Percentiles rank a stretch among this genome's conserved stretches.
Evolutionary conservation across 1,284 basidiomycete genomes (phyloP).

Genomic region (Tetrapyrgos nigripes): DNA sequence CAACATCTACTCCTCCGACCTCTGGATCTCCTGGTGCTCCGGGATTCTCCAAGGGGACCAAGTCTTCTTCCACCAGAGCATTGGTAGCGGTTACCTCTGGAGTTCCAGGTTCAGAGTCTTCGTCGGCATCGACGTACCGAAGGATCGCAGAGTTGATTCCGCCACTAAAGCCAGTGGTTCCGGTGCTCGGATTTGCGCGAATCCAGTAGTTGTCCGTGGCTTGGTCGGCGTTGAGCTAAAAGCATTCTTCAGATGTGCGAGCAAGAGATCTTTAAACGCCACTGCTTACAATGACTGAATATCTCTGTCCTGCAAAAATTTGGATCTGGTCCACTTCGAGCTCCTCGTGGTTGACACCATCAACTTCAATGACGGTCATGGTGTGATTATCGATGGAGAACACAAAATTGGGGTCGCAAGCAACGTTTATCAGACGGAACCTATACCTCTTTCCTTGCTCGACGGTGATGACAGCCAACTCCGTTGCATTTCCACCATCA

Average conservation of each 20-base stretch:
- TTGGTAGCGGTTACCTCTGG: constrained; percentile 16
- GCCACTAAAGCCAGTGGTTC: constrained; percentile 23
- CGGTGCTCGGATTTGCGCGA: constrained; percentile 21
- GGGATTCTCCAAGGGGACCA: constrained; percentile 33
- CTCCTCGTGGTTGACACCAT: constrained; percentile 42
- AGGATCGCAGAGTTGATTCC: constrained; percentile 43
- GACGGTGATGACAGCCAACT: constrained; percentile 24
- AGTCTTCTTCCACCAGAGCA: constrained; percentile 33
- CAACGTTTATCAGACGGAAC: constrained; percentile 42
- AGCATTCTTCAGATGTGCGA: background rate
- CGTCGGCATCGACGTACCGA: constrained; percentile 39
- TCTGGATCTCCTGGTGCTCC: constrained; percentile 29
- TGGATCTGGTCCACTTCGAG: constrained; percentile 34
- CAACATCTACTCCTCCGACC: constrained; percentile 33
- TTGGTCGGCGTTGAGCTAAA: constrained; percentile 17
- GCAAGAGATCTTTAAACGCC: background rate
- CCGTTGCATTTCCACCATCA: constrained; percentile 1
- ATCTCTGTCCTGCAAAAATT: constrained; percentile 41
- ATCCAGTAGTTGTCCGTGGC: constrained; percentile 21
- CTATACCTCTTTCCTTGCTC: constrained; percentile 30
- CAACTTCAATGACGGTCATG: constrained; percentile 42
- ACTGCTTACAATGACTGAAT: constrained; percentile 30
- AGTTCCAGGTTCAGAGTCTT: constrained; percentile 34
- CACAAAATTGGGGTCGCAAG: constrained; percentile 39
- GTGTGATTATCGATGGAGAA: constrained; percentile 31